phyloP scores from a whole-genome alignment of 129 eudicot genomes.

The Tagetes patula region DNA sequence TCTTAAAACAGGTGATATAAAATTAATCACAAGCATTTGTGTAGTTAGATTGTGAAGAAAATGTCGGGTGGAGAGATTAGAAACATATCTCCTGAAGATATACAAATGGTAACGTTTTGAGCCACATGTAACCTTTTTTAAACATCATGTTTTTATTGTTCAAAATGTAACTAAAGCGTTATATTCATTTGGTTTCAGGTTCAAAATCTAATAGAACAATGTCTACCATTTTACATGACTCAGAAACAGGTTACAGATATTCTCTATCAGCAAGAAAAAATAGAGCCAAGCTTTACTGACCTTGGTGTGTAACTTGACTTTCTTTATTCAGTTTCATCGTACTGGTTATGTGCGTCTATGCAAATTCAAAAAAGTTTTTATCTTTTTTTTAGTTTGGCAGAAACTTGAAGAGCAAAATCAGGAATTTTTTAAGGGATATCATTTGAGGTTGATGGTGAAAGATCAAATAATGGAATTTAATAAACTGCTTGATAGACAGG shows the following conservation, averaged over 20 bases:
- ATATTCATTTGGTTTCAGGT: slow-evolving; percentile 45
- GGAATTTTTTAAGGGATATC: slow-evolving; percentile 80
- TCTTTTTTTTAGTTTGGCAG: slow-evolving; percentile 63
- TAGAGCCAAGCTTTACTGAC: slow-evolving; percentile 76
- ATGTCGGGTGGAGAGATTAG: slow-evolving; percentile 72
- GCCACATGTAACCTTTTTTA: not conserved
- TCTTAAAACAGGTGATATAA: slow-evolving; percentile 28
- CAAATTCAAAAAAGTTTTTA: not conserved
- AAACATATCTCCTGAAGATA: slow-evolving; percentile 56
- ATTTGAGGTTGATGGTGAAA: slow-evolving; percentile 72
- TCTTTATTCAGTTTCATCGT: not conserved
- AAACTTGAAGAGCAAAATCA: slow-evolving; percentile 83
- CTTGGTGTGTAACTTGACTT: slow-evolving; percentile 46
- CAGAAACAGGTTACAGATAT: slow-evolving; percentile 60
- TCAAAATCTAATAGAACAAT: slow-evolving; percentile 77
- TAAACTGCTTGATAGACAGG: slow-evolving; percentile 74
- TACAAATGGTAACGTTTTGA: slow-evolving; percentile 56
- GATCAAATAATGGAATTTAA: slow-evolving; percentile 85
- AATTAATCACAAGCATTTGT: not conserved
- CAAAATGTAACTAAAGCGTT: not conserved
- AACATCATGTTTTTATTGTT: not conserved
- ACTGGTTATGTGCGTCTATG: not conserved
- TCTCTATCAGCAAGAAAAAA: slow-evolving; percentile 58
- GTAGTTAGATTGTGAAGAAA: slow-evolving; percentile 10
- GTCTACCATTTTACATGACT: slow-evolving; percentile 81